Base-by-base conservation (phyloP, 2,329 filamentous ascomycete genomes). In the Bipolaris sorokiniana region DNA sequence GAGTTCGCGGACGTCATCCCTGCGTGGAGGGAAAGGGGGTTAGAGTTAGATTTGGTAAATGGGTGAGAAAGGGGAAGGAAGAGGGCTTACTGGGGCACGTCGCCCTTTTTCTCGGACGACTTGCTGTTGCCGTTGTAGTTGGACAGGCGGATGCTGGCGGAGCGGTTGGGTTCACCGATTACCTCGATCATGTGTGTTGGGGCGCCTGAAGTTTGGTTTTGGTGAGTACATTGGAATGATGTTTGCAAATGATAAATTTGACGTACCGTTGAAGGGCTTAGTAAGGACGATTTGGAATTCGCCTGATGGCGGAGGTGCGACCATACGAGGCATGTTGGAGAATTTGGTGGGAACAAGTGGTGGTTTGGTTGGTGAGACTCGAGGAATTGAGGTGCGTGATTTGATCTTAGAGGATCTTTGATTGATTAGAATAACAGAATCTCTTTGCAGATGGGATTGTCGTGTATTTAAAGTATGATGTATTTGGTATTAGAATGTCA, bases 291-390 rank as follows among this genome's bases (percentile, higher is more conserved):
- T 88, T 62, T 98, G 95, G 92, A 84, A 86, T 59, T 88, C 94
- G 56, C 88, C 90, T 58, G 88, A 91, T 70, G 94, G 94, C 50
- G 93, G 94, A 46, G 94, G 94, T 55, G 94, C 66, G 26, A 66
- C 62, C 62, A 62, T 61, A 51, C 63, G 66, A 63, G 67, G 66
- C 66, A 70, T 69, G 23, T 54, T 65, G 50, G 34, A 5, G 47
- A 36, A 26, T 11, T 23, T 20, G 4, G 11, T 28, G 7, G 16
- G 3, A 23, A 31, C n/a, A 42, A 15, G 15, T n/a, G 16, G n/a
- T 42, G 7, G 37, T 22, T 22, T 33, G 11, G 13, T 34, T 11
- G 16, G 38, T 28, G 31, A 26, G 20, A 31, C 10, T 37, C 38
- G 36, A 16, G 20, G 54, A 38, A 15, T 18, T 3, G 28, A 11